Evolutionary conservation across 2,329 filamentous ascomycete species (phyloP), one percentile per base, ranked within the genome.

Genomic region (Coniochaeta pulveracea): DNA sequence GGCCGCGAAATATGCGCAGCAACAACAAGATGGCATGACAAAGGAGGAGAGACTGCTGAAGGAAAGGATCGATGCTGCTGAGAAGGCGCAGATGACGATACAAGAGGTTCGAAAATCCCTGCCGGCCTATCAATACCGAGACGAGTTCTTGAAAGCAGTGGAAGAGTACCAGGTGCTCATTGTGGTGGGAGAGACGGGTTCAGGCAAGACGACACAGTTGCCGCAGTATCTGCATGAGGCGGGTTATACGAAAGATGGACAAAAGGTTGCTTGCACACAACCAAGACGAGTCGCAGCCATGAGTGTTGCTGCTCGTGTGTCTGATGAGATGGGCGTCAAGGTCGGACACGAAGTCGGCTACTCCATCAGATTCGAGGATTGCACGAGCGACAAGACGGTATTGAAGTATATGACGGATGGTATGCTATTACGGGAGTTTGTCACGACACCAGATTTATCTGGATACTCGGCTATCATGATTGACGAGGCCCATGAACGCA

Each of bases 331-430:
- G 62, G 86, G 83, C 1, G 80, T 85, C 38, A 88, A 89, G 52
- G 62, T 96, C 9, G 91, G 91, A 1, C 82, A 85, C 40, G 85
- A 95, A 50, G 89, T 96, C 17, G 91, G 91, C 11, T 98, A 95
- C 53, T 80, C 80, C 0, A 93, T 98, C 45, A 82, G 91, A 40
- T 98, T 96, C 47, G 91, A 98, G 52, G 85, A 95, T 55, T 78
- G 79, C 41, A 93, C 86, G 0, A 85, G 76, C 51, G 85, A 93
- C 47, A 93, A 93, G 59, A 96, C 91, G 0, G 66, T 89, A 6
- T 60, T 98, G 35, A 93, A 94, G 56, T 96, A 94, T 57, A 89
- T 93, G 82, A 98, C 91, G 0, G 91, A 98, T 49, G 91, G 91
- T 51, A 93, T 96, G 81, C 63, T 96, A 24, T 64, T 96, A 19